Base-by-base conservation (phyloP, 1,139 yeast species). In the Kodamaea fungicola region DNA sequence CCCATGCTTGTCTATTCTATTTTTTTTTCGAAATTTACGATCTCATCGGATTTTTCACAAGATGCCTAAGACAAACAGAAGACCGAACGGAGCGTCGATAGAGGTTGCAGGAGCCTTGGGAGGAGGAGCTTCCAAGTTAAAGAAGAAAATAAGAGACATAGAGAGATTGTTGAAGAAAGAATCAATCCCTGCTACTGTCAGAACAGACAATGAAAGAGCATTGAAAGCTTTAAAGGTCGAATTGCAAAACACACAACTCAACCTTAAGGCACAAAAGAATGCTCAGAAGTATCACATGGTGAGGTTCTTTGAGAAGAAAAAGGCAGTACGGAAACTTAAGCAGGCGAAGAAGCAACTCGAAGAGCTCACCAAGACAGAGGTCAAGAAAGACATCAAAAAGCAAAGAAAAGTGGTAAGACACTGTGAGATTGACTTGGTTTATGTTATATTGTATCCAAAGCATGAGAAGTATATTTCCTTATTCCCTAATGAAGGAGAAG, bases 211-310 rank as follows among this genome's bases (percentile, higher is more conserved):
- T 49, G 97, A 92, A 60, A 80, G 97, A 62, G 90, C 95, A 2
- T 64, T 92, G 41, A 78, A 78, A 40, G 90, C 94, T 0, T 64
- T 89, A 40, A 72, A 76, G 42, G 64, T 74, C 3, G 96, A 90
- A 54, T 67, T 89, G 36, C 74, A 70, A 39, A 72, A 72, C 34
- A 77, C 79, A 8, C 74, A 76, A 45, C 45, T 61, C 24, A 67
- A 69, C 30, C 67, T 72, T 34, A 74, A 73, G 47, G 77, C 80
- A 6, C 77, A 75, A 49, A 75, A 77, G 40, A 64, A 74, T 32
- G 79, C 88, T n/a, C 76, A 81, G 49, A 86, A 83, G 61, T 92
- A 94, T 59, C 97, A 88, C 55, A 90, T 89, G 94, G 92, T 92
- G 34, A 74, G 94, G 47, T 92, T 94, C 55, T 87, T 92, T 46